Evolutionary conservation across 805 yeast genomes (phyloP).

Genomic region (Lipomyces yamanashiensis): DNA sequence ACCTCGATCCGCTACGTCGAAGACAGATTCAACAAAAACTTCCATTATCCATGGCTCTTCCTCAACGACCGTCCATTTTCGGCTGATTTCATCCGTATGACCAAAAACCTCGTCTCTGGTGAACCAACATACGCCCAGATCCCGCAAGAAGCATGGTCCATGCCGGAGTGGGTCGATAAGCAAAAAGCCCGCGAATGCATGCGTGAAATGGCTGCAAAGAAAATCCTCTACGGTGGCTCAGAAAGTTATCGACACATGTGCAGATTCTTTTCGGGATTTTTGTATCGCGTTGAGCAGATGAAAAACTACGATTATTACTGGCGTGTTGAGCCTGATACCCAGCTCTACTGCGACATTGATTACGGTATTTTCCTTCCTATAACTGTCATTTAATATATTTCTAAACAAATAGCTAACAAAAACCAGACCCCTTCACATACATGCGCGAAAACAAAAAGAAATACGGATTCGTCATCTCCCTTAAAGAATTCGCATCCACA

Average conservation of each 20-base stretch:
- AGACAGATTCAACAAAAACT: constrained; percentile 64
- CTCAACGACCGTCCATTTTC: constrained; percentile 69
- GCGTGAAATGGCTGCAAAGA: constrained; percentile 50
- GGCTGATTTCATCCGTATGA: constrained; percentile 56
- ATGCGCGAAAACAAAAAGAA: constrained; percentile 60
- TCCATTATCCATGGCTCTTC: constrained; percentile 79
- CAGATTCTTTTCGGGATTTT: constrained; percentile 76
- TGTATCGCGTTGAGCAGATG: constrained; percentile 64
- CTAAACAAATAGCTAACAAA: constrained; percentile 52
- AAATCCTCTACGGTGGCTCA: constrained; percentile 61
- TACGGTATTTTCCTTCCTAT: constrained; percentile 49
- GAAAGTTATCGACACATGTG: constrained; percentile 80
- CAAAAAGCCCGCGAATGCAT: constrained; percentile 55
- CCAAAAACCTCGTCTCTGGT: constrained; percentile 62
- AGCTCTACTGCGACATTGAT: constrained; percentile 74
- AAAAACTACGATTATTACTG: constrained; percentile 69
- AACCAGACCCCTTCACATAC: constrained; percentile 56
- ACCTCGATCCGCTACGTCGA: constrained; percentile 65
- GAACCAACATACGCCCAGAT: constrained; percentile 64
- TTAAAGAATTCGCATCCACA: constrained; percentile 59
- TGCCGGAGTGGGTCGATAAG: constrained; percentile 58
- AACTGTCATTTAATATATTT: constrained; percentile 64
- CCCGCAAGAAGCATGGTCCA: constrained; percentile 65
- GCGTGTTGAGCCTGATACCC: constrained; percentile 85
- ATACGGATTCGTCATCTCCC: constrained; percentile 70